These are phyloP conservation scores for Rutstroemia sp. DNA, from an alignment of 2,329 filamentous ascomycete species.

Conservation along the genomic window DNA sequence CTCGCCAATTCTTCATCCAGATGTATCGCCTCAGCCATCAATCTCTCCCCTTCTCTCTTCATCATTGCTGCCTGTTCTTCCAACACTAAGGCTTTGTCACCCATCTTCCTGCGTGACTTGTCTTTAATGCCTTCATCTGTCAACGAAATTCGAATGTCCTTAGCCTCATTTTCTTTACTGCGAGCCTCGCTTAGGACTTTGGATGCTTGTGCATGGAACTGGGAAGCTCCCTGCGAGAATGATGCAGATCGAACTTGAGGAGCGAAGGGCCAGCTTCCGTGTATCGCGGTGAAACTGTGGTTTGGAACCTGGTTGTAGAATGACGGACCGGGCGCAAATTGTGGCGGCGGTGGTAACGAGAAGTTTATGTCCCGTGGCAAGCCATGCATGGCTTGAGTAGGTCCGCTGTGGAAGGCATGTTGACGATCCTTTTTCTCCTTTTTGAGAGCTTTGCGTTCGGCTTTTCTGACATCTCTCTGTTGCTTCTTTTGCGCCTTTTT, in stretches of 20 bases:
- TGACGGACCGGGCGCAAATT: neutral
- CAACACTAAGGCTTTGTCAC: constrained; percentile 14
- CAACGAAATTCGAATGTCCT: constrained; percentile 7
- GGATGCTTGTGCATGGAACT: constrained; percentile 17
- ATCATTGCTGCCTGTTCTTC: constrained; percentile 21
- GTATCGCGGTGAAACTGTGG: neutral
- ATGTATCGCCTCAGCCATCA: constrained; percentile 21
- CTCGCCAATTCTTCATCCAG: constrained; percentile 24
- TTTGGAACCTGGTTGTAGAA: neutral
- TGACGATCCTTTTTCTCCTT: constrained; percentile 18
- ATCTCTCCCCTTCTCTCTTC: constrained; percentile 19
- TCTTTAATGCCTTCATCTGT: constrained; percentile 7
- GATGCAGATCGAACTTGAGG: neutral
- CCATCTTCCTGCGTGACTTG: constrained; percentile 13
- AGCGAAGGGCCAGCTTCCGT: neutral
- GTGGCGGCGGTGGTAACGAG: neutral
- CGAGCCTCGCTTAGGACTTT: constrained; percentile 15
- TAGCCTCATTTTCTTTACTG: constrained; percentile 17
- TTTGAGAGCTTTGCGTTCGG: constrained; percentile 17
- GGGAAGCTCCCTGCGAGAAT: constrained; percentile 13
- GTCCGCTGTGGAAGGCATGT: neutral
- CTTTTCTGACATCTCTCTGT: neutral
- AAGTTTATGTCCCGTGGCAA: neutral
- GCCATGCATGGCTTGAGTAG: neutral
- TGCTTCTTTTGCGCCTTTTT: constrained; percentile 1